Evolutionary conservation across 139 green algal genomes (phyloP), one percentile per base, ranked within the genome.

Genomic region (Zygnema cylindricum): DNA sequence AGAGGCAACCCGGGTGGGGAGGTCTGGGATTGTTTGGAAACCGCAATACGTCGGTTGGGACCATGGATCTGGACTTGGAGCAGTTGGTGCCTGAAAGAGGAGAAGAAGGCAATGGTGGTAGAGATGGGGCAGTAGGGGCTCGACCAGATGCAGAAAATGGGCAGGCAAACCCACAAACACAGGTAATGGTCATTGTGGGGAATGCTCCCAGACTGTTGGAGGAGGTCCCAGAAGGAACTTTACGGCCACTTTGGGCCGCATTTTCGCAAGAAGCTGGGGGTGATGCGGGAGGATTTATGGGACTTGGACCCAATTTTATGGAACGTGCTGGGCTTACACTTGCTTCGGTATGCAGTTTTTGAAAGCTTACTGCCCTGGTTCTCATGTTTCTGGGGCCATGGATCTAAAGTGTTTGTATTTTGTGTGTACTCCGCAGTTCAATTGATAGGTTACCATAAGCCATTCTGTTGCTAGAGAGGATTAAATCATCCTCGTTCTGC

Each of bases 131-230:
- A 86, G 55, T 36, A 1, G 83, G 41, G 0, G 21, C 22, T 76
- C 42, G 33, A 21, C 38, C 41, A 82, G 81, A 63, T 85, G 69
- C 57, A 23, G 69, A 78, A 32, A 69, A 40, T 36, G 39, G 82
- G 30, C 54, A 81, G 30, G 32, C 81, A 85, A 69, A 69, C 23
- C 57, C 81, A 2, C 63, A 39, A 22, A 71, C 82, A 40, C 21
- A 77, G 69, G 57, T 88, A 69, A 85, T 88, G 83, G 83, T 88
- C 35, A 83, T 88, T 35, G 83, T 82, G 35, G 83, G 83, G 32
- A 88, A 85, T 43, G 63, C 83, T 43, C 83, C 83, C 1, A 33
- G 57, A 0, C 36, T 88, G 69, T 49, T 88, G 30, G 83, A 76
- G 32, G 55, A 87, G 54, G n/a, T 87, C 25, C 82, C 82, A 22